Base-by-base conservation (phyloP, 768 basidiomycete genomes). In the Crucibulum laeve region DNA sequence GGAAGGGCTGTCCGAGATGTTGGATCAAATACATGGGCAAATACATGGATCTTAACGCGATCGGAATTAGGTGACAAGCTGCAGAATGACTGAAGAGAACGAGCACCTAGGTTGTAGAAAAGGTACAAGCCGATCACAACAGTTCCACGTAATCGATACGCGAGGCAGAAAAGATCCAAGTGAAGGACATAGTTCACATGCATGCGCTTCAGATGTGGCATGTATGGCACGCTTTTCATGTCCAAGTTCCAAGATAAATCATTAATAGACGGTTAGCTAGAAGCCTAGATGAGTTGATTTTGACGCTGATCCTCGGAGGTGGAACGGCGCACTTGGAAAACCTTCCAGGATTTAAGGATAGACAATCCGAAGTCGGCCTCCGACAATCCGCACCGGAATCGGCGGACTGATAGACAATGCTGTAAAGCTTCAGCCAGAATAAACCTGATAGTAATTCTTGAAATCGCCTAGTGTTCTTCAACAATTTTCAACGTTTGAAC, bases 11-110 rank as follows among this genome's bases (percentile, higher is more conserved):
- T 14, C 42, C 42, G 33, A 34, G 15, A 5, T 18, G 25, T 15
- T 43, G 33, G 42, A 43, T 18, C 34, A 10, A 48, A 38, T 42
- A 25, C 28, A 26, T 53, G n/a, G n/a, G n/a, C n/a, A n/a, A n/a
- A n/a, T n/a, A n/a, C 28, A 55, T 61, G 50, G 56, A 62, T 61
- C 57, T 56, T 64, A 59, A 57, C 57, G 58, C 58, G 53, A 61
- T 56, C 53, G 56, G 58, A 67, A 63, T 62, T 66, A 60, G 54
- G 56, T 57, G 47, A 50, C 44, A 40, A 49, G 45, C 49, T 40
- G 46, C 40, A 43, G 48, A 40, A 54, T 55, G 32, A 37, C 34
- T 18, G 45, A 43, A 43, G 47, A 50, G 40, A 28, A 39, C 39
- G 28, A 43, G 26, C 23, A 45, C 42, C 48, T 54, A 38, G 43